These are phyloP conservation scores for Symbiotaphrina buchneri DNA, from an alignment of 495 filamentous ascomycete genomes.

Conservation along the genomic window DNA sequence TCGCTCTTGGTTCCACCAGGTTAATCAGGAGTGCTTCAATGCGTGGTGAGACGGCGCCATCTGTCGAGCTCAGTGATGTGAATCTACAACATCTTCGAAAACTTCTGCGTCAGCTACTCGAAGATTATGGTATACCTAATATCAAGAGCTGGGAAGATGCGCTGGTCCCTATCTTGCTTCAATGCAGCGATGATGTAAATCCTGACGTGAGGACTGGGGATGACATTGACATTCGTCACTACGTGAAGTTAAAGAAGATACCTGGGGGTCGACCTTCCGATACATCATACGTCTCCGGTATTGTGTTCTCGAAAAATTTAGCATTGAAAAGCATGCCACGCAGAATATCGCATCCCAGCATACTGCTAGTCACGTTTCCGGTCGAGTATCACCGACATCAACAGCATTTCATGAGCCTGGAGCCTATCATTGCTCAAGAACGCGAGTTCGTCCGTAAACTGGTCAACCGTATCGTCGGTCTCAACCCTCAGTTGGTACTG, in stretches of 20 bases:
- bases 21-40: constrained; percentile 70
- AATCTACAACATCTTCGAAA: constrained; percentile 74
- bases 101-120: constrained; percentile 61
- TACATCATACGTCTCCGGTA: constrained; percentile 81
- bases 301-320: constrained; percentile 93
- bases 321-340: constrained; percentile 90
- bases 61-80: constrained; percentile 61
- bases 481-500: constrained; percentile 66
- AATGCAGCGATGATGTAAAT: constrained; percentile 85
- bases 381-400: constrained; percentile 92
- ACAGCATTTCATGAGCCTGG: constrained; percentile 93
- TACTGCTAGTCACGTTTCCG: constrained; percentile 83
- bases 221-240: constrained; percentile 96
- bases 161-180: constrained; percentile 72
- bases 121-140: constrained; percentile 52
- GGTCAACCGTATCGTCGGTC: constrained; percentile 71
- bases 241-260: constrained; percentile 93
- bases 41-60: constrained; percentile 48
- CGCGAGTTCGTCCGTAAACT: constrained; percentile 85
- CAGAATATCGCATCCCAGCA: constrained; percentile 61
- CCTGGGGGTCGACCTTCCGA: constrained; percentile 75
- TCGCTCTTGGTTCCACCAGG: constrained; percentile 21
- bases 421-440: constrained; percentile 93
- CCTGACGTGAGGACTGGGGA: constrained; percentile 76
- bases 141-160: constrained; percentile 70